Evolutionary conservation across 106 monocot species (phyloP), one percentile per base, ranked within the genome.

Genomic region (Dactylorhiza incarnata): DNA sequence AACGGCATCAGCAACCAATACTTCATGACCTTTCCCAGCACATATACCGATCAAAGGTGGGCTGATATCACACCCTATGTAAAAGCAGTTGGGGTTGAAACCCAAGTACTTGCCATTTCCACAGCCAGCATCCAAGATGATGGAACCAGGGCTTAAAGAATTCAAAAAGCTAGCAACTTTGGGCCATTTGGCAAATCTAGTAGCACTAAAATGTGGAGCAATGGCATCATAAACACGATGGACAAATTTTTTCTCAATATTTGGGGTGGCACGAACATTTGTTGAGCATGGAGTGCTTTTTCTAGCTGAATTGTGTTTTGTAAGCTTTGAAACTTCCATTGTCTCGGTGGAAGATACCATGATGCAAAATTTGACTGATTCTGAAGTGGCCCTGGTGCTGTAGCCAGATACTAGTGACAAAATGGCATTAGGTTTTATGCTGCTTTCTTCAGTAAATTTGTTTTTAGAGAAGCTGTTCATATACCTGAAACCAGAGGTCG

Each of bases 31-130:
- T 55, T 74, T 84, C 7, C 70, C 74, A 0, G 89, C 89, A 79
- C 97, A 97, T 75, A 97, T 97, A 45, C 86, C 84, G 71, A 94
- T 81, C 56, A 97, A 73, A 9, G 89, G 73, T 22, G 97, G 83
- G 73, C 97, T 89, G 67, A 97, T 91, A 48, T 97, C 97, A 55
- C 93, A 97, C 13, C 97, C 97, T 54, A 97, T 81, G 63, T 65
- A 94, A 46, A 97, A 88, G 70, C 87, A 89, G 48, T 78, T 46
- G 10, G 94, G 80, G 68, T 91, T 87, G 11, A 93, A 80, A 0
- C 91, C 91, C 48, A 97, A 74, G 70, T 97, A 97, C 74, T 97
- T 97, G 5, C 97, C 97, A 77, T 97, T 97, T 44, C 97, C 97
- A 75, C 97, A 97, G 58, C 97, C 97, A 23, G 89, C 91, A 84